These are phyloP conservation scores for Beauveria scarabaeidicola DNA, from an alignment of 2,329 filamentous ascomycete species.

Conservation along the genomic window DNA sequence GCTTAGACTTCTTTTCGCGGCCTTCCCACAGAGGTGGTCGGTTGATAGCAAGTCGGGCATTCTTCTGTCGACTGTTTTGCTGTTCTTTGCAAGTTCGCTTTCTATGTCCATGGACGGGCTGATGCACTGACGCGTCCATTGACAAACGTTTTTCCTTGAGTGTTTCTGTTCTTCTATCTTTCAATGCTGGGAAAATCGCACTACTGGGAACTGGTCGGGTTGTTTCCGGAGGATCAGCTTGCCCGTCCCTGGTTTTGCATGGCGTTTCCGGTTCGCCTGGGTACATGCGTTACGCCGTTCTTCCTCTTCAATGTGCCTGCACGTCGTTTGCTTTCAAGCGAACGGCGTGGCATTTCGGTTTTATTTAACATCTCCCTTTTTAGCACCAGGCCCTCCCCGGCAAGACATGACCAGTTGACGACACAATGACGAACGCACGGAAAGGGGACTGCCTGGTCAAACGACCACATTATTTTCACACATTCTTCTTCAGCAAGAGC, in stretches of 20 bases:
- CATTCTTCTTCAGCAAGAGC: constrained; percentile 21
- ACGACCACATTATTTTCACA: constrained; percentile 16
- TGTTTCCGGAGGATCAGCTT: constrained; percentile 14
- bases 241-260: constrained; percentile 18
- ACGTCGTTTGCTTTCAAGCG: neutral
- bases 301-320: constrained; percentile 15
- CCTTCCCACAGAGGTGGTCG: neutral
- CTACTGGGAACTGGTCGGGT: constrained; percentile 16
- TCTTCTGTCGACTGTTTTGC: constrained; percentile 5
- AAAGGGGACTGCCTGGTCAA: constrained; percentile 4
- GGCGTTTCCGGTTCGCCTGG: constrained; percentile 23
- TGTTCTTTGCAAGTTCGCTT: constrained; percentile 2
- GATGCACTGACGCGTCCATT: constrained; percentile 1
- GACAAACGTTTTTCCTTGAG: constrained; percentile 20
- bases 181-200: constrained; percentile 22
- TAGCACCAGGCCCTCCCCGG: constrained; percentile 5
- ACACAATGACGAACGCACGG: constrained; percentile 10
- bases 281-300: constrained; percentile 20
- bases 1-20: neutral
- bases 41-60: constrained; percentile 5
- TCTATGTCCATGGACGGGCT: neutral
- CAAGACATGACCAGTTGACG: constrained; percentile 8
- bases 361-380: constrained; percentile 8
- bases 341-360: neutral
- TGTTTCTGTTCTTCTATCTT: constrained; percentile 17